A percentile compares a stretch with the other conserved stretches of the same genome.
phyloP scores from a whole-genome alignment of 805 yeast species.

The Lipomyces sp. region DNA sequence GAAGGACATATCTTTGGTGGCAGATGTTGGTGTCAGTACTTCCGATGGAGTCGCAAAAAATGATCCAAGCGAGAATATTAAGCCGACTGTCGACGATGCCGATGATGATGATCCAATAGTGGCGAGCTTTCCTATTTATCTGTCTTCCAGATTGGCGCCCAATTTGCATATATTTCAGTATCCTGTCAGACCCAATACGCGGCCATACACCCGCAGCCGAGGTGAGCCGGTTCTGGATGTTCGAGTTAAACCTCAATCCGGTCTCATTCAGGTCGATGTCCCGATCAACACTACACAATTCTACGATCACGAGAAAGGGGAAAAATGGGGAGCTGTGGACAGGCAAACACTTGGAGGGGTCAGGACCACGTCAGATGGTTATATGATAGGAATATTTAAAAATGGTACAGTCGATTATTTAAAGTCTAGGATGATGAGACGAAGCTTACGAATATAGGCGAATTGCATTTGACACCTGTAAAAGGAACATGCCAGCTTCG shows the following conservation, averaged over 20 bases:
- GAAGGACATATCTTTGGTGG: not conserved
- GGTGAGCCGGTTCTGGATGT: constrained; percentile 52
- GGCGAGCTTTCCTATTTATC: constrained; percentile 61
- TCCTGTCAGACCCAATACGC: constrained; percentile 59
- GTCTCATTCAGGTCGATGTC: constrained; percentile 72
- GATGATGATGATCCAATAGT: constrained; percentile 62
- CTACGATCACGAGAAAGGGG: constrained; percentile 67
- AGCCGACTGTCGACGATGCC: constrained; percentile 22
- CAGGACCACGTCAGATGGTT: constrained; percentile 47
- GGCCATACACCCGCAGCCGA: constrained; percentile 48
- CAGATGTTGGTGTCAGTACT: not conserved
- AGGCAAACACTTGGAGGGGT: constrained; percentile 73
- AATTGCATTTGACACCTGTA: constrained; percentile 67
- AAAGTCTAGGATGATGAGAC: not conserved
- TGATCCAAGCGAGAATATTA: not conserved
- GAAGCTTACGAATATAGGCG: constrained; percentile 37
- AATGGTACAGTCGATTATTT: constrained; percentile 43
- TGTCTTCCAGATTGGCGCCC: constrained; percentile 45
- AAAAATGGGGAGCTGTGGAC: constrained; percentile 65
- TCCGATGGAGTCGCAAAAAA: not conserved
- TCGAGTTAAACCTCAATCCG: constrained; percentile 64
- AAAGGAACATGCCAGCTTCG: constrained; percentile 75
- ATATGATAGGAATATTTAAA: constrained; percentile 49
- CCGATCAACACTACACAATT: constrained; percentile 73
- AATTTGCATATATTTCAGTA: constrained; percentile 59